A percentile compares a stretch with the other conserved stretches of the same genome.
phyloP scores from a whole-genome alignment of 164 flowering plant genomes.

The Vitis labrusca region DNA sequence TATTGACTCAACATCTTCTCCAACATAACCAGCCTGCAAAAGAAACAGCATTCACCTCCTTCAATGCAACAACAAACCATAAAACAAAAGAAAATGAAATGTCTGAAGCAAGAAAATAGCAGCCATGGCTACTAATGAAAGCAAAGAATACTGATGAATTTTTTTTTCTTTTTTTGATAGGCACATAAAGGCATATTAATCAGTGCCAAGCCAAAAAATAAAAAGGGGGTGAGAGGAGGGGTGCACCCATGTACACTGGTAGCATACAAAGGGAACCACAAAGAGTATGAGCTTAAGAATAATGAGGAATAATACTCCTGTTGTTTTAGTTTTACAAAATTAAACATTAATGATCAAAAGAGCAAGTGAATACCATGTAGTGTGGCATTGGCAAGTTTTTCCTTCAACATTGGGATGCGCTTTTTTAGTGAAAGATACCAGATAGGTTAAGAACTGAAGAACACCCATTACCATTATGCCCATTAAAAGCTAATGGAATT shows the following conservation, averaged over 20 bases:
- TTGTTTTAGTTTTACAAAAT: not conserved
- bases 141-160: not conserved
- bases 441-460: not conserved
- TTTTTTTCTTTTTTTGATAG: too few species aligned
- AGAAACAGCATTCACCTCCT: conserved; percentile 3
- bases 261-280: too few species aligned
- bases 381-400: not conserved
- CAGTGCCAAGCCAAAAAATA: too few species aligned
- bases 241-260: too few species aligned
- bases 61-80: not conserved
- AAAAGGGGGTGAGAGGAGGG: not conserved
- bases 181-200: too few species aligned
- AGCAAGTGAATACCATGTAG: not conserved
- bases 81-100: not conserved
- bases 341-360: not conserved
- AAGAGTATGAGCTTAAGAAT: not conserved
- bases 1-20: conserved; percentile 99
- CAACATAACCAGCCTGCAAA: conserved; percentile 98
- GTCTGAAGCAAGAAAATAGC: not conserved
- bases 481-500: not conserved
- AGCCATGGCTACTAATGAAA: not conserved
- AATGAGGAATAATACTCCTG: not conserved
- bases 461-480: not conserved
- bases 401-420: not conserved
- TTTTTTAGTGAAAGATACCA: not conserved